A percentile compares a stretch with the other conserved stretches of the same genome.
Conservation (phyloP, 345 rosid species). For the Populus pruinosa region DNA sequence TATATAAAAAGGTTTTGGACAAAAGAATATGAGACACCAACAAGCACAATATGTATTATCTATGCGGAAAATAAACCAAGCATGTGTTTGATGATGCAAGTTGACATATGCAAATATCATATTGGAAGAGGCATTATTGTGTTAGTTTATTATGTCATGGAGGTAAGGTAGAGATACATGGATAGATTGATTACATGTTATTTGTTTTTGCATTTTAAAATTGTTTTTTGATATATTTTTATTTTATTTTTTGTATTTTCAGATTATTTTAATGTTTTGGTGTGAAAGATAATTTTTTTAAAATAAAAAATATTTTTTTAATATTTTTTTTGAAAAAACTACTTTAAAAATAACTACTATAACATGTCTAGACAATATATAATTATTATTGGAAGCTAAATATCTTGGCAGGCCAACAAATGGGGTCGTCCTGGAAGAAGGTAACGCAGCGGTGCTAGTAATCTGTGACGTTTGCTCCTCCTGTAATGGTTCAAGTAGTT, state of each 20-base stretch:
- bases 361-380: no score
- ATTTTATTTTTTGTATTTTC: no score
- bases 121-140: not conserved
- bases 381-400: not conserved
- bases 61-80: conserved; percentile 8
- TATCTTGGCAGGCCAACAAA: conserved; percentile 33
- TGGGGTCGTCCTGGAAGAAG: conserved; percentile 5
- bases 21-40: conserved; percentile 7
- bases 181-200: conserved; percentile 1
- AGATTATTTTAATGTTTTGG: no score
- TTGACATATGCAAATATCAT: not conserved
- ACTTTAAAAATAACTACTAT: no score
- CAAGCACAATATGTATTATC: conserved; percentile 5
- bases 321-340: no score
- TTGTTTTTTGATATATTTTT: no score
- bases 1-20: not conserved
- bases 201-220: no score
- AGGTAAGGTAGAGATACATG: conserved; percentile 18
- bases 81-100: not conserved
- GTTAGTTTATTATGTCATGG: not conserved
- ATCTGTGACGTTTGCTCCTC: conserved; percentile 6
- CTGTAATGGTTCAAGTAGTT: conserved; percentile 16
- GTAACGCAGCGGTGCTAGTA: not conserved
- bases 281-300: no score
- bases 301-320: no score